These are phyloP conservation scores for Xerophyta viscosa DNA, from an alignment of 106 monocot genomes.

Conservation along the genomic window DNA sequence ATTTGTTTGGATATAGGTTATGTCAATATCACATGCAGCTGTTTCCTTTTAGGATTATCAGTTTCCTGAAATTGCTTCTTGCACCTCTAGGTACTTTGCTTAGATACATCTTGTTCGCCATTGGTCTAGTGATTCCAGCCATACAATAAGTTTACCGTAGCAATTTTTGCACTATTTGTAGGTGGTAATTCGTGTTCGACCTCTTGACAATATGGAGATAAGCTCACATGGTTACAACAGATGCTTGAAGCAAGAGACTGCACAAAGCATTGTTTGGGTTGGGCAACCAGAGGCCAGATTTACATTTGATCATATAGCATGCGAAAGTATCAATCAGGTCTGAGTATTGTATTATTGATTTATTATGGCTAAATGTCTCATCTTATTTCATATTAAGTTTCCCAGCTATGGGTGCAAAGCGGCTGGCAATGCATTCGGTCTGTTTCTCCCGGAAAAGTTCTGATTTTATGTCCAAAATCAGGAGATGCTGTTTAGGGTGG, in stretches of 20 bases:
- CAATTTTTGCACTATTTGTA: conserved; percentile 16
- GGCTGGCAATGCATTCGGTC: too few relatives aligned
- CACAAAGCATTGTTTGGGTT: conserved; percentile 73
- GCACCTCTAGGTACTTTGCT: too few relatives aligned
- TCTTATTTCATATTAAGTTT: background rate
- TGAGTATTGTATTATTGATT: too few relatives aligned
- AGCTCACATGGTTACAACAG: conserved; percentile 53
- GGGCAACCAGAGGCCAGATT: conserved; percentile 76
- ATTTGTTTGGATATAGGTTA: too few relatives aligned
- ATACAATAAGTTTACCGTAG: background rate
- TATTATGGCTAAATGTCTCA: too few relatives aligned
- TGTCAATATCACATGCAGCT: too few relatives aligned
- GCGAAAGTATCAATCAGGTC: conserved; percentile 87
- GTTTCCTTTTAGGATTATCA: too few relatives aligned
- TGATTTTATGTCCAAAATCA: conserved; percentile 21
- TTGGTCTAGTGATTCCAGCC: too few relatives aligned
- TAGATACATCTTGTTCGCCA: background rate
- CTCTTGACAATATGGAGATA: conserved; percentile 53
- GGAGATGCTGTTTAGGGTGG: conserved; percentile 83
- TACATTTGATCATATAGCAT: conserved; percentile 90
- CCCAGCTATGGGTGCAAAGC: too few relatives aligned
- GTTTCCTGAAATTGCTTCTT: too few relatives aligned
- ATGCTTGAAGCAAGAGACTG: conserved; percentile 84
- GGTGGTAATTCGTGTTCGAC: conserved; percentile 92
- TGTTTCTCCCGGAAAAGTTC: too few relatives aligned